Evolutionary conservation across 768 basidiomycete species (phyloP), one percentile per base, ranked within the genome.

Genomic region (Agaricus blazei): DNA sequence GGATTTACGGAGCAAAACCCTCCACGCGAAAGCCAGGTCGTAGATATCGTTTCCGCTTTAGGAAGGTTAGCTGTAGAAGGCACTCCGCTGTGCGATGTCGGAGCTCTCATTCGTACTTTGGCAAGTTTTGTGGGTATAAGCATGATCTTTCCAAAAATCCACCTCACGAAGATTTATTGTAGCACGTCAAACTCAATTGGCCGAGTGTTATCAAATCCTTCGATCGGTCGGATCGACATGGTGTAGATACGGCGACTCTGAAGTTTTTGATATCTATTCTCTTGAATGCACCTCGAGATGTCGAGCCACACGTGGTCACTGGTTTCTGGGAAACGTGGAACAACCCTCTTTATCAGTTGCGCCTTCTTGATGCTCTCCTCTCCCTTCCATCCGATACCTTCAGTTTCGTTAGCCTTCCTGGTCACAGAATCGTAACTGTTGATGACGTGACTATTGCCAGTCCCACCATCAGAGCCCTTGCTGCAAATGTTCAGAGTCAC

Each of bases 241-340:
- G 89, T 5, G 89, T 93, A 12, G 93, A 96, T 67, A 94, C 91
- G 2, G 86, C 90, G 31, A 92, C 91, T 0, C 71, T 98, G 61
- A 93, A 95, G 63, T 79, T 97, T 48, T 72, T 98, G 62, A 90
- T 96, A 49, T 87, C 91, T 57, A 85, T 98, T 52, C 83, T 98
- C 23, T 76, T 89, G 54, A 88, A 91, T 61, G 84, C 87, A 15
- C 87, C 92, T 45, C 84, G 88, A 44, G 85, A 88, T 51, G 80
- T 74, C 40, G 88, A 85, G 46, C 82, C 80, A 7, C 90, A 91
- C 59, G 89, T 90, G 3, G 90, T 93, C 14, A 81, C 81, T 4
- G 91, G 90, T 14, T 93, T 93, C 64, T 95, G 91, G 91, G 76
- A 80, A 62, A 72, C 75, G 2, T 98, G 96, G 96, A 77, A 77